Conservation (phyloP, 805 yeast species). For the Saturnispora kantuleensis region DNA sequence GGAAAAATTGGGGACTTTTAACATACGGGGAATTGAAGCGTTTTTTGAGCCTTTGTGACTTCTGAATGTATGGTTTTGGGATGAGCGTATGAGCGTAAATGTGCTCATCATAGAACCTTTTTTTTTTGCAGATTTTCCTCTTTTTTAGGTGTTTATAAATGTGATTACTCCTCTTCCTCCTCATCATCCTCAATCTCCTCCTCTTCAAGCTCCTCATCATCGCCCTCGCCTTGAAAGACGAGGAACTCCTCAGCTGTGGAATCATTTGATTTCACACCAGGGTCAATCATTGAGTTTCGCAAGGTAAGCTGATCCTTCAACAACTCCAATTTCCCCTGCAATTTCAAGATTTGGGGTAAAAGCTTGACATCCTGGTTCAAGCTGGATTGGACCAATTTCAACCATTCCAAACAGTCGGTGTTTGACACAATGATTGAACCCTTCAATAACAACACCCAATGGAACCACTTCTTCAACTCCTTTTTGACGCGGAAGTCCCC, state of each 20-base stretch:
- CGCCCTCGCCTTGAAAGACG: slow-evolving; percentile 26
- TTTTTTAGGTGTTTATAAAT: slow-evolving; percentile 1
- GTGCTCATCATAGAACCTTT: not conserved
- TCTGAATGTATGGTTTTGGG: no score
- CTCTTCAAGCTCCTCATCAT: slow-evolving; percentile 15
- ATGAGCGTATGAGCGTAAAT: no score
- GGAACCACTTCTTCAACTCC: slow-evolving; percentile 51
- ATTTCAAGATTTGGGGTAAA: slow-evolving; percentile 59
- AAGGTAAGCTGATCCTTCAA: slow-evolving; percentile 66
- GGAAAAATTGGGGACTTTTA: no score
- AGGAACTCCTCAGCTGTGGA: slow-evolving; percentile 12
- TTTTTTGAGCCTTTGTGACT: no score
- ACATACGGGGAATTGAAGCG: no score
- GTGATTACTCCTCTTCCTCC: slow-evolving; percentile 17
- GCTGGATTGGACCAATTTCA: slow-evolving; percentile 48
- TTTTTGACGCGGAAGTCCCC: not conserved
- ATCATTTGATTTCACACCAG: slow-evolving; percentile 14
- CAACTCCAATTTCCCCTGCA: slow-evolving; percentile 80
- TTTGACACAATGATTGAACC: slow-evolving; percentile 53
- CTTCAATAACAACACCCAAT: slow-evolving; percentile 65
- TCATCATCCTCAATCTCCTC: slow-evolving; percentile 18
- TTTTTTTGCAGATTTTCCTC: no score
- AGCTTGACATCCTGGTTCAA: slow-evolving; percentile 45
- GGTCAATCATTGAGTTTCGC: slow-evolving; percentile 35
- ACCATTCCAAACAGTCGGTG: slow-evolving; percentile 41